These are phyloP conservation scores for Tolypocladium album DNA, from an alignment of 2,329 filamentous ascomycete species.

Conservation along the genomic window DNA sequence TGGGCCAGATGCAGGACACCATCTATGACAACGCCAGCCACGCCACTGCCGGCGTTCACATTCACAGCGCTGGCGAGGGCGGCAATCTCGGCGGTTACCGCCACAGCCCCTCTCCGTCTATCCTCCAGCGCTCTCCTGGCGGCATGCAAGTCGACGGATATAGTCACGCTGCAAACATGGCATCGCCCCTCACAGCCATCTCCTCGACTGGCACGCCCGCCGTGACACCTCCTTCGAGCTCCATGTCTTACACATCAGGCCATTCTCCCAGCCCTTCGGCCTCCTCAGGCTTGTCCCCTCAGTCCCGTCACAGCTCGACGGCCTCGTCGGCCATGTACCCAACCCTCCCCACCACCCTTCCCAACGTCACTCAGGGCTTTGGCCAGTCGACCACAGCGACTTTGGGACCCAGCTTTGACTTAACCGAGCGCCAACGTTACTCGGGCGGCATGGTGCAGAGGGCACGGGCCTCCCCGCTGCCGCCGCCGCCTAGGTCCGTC, in stretches of 20 bases:
- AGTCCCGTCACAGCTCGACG: conserved; percentile 49
- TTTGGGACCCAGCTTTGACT: conserved; percentile 56
- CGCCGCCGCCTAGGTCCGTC: conserved; percentile 17
- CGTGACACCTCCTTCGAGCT: conserved; percentile 64
- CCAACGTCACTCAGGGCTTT: conserved; percentile 59
- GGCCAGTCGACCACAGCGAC: conserved; percentile 60
- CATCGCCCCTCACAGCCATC: conserved; percentile 47
- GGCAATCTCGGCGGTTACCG: conserved; percentile 41
- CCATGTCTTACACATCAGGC: conserved; percentile 66
- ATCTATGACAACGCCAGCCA: conserved; percentile 89
- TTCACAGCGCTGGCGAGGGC: conserved; percentile 60
- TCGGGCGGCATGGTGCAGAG: conserved; percentile 58
- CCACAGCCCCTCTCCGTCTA: conserved; percentile 42
- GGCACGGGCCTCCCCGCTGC: conserved; percentile 33
- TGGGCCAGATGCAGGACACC: conserved; percentile 92
- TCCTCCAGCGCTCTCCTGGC: conserved; percentile 24
- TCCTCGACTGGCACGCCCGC: conserved; percentile 62
- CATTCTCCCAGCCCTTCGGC: conserved; percentile 67
- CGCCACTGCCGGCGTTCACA: conserved; percentile 68
- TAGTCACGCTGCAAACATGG: conserved; percentile 41
- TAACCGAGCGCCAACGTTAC: conserved; percentile 53
- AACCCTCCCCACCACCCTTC: conserved; percentile 44
- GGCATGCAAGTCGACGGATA: conserved; percentile 24
- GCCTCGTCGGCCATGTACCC: conserved; percentile 61
- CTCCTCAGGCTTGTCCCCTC: conserved; percentile 53